Conservation (phyloP, 2,329 filamentous ascomycete genomes). For the Trichoderma sp. region DNA sequence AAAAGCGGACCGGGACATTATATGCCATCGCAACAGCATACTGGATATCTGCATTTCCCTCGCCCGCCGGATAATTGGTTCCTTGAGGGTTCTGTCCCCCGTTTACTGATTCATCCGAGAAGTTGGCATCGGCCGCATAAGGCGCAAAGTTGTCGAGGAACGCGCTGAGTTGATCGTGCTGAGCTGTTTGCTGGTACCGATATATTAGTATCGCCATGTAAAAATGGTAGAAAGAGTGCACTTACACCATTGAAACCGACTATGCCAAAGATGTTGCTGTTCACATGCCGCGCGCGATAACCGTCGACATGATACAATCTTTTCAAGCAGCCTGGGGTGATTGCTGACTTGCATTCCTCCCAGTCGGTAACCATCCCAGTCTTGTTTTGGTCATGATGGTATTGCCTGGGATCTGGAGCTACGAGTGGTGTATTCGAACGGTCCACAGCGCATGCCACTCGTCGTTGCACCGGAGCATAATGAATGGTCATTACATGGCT, state of each 20-base stretch:
- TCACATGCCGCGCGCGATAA: slow-evolving; percentile 54
- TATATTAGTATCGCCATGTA: neutral
- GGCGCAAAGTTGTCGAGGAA: slow-evolving; percentile 56
- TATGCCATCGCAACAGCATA: slow-evolving; percentile 35
- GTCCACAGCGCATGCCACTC: neutral
- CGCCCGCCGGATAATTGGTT: slow-evolving; percentile 28
- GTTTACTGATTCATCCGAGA: slow-evolving; percentile 56
- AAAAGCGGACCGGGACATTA: slow-evolving; percentile 35
- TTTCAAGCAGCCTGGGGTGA: slow-evolving; percentile 45
- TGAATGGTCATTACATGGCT: slow-evolving; percentile 7
- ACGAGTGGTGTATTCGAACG: neutral
- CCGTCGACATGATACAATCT: slow-evolving; percentile 43
- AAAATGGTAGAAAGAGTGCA: neutral
- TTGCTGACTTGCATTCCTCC: slow-evolving; percentile 34
- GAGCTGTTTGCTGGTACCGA: slow-evolving; percentile 44
- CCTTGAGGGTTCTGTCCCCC: slow-evolving; percentile 52
- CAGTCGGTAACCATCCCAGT: slow-evolving; percentile 13
- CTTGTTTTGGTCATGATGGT: neutral
- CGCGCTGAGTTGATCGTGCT: slow-evolving; percentile 50
- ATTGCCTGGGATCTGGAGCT: neutral
- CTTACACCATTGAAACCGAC: slow-evolving; percentile 41
- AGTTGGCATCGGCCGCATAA: slow-evolving; percentile 49
- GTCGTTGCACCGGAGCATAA: neutral
- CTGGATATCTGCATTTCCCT: slow-evolving; percentile 40
- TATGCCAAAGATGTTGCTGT: slow-evolving; percentile 63